Evolutionary conservation across 257 asterid species (phyloP), one percentile per base, ranked within the genome.

Genomic region (Ocimum tenuiflorum): DNA sequence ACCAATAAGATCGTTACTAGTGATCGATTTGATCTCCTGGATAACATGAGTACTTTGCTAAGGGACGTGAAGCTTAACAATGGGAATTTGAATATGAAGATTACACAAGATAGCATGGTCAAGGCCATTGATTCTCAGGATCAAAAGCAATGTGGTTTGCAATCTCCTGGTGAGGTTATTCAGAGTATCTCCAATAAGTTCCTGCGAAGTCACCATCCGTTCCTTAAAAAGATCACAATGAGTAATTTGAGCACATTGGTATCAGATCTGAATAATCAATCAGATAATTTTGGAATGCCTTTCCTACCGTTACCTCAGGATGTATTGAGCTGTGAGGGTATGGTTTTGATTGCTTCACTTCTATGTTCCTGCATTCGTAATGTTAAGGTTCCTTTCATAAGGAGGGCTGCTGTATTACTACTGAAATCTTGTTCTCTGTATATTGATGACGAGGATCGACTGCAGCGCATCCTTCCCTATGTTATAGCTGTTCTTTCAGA

Each of bases 401-500:
- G 91, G 81, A 86, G 99, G 77, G 92, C 87, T 74, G 97, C 97
- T 74, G 86, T 94, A 68, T 85, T 94, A 17, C 82, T 94, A 55
- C 80, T 94, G 82, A 94, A 94, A 71, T 90, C 97, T 43, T 94
- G 97, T 79, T 83, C 97, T 63, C 75, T 88, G 71, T 94, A 90
- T 77, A 88, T 94, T 52, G 95, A 90, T 56, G 99, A 94, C 14
- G 99, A 90, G 74, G 97, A 85, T 78, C 82, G 95, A 65, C 82
- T 94, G 85, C 99, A 94, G 73, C 90, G 97, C 29, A 85, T 94
- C 70, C 97, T 94, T 83, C 99, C 99, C 19, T 91, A 90, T 82
- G 90, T 94, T 55, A 85, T 94, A 76, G 96, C 97, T 29, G 79
- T 88, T 78, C 92, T 90, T 54, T 91, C 97, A 48, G 99, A 94